phyloP scores from a whole-genome alignment of 1,284 basidiomycete genomes.

The Inonotus hispidus region DNA sequence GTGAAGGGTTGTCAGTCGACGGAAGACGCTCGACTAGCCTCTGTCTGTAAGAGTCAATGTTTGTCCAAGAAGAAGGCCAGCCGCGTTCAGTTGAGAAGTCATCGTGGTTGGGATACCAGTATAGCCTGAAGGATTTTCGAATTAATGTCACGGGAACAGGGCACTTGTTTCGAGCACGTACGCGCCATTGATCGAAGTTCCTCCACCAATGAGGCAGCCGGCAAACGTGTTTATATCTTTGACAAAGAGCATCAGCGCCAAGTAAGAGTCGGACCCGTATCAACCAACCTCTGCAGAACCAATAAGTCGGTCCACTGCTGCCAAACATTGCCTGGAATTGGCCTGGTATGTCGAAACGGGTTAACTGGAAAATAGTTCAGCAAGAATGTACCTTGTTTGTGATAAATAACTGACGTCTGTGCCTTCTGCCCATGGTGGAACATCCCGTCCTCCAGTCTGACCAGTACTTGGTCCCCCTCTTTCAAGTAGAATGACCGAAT shows the following conservation, averaged over 20 bases:
- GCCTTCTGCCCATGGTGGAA: slow-evolving; percentile 46
- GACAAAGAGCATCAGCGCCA: background rate
- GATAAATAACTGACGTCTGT: slow-evolving; percentile 35
- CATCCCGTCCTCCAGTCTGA: slow-evolving; percentile 54
- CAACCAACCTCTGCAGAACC: slow-evolving; percentile 47
- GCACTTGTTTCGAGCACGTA: slow-evolving; percentile 30
- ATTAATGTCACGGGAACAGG: slow-evolving; percentile 7
- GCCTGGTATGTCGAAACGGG: slow-evolving; percentile 61
- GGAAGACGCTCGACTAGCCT: slow-evolving; percentile 48
- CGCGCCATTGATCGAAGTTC: slow-evolving; percentile 60
- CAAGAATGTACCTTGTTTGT: background rate
- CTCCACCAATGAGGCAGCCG: slow-evolving; percentile 58
- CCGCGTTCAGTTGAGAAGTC: slow-evolving; percentile 50
- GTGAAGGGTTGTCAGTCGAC: slow-evolving; percentile 52
- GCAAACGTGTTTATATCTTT: slow-evolving; percentile 55
- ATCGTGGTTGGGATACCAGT: slow-evolving; percentile 47
- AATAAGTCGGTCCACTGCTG: slow-evolving; percentile 51
- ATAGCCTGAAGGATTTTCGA: slow-evolving; percentile 36
- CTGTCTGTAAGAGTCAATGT: slow-evolving; percentile 44
- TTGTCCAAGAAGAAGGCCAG: slow-evolving; percentile 51
- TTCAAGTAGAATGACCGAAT: slow-evolving; percentile 56
- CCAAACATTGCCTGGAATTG: slow-evolving; percentile 61
- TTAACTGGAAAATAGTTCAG: slow-evolving; percentile 36
- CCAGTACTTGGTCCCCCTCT: slow-evolving; percentile 59
- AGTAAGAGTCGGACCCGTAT: background rate